Evolutionary conservation across 495 filamentous ascomycete genomes (phyloP), one percentile per base, ranked within the genome.

Genomic region (Aspergillus saccharolyticus): DNA sequence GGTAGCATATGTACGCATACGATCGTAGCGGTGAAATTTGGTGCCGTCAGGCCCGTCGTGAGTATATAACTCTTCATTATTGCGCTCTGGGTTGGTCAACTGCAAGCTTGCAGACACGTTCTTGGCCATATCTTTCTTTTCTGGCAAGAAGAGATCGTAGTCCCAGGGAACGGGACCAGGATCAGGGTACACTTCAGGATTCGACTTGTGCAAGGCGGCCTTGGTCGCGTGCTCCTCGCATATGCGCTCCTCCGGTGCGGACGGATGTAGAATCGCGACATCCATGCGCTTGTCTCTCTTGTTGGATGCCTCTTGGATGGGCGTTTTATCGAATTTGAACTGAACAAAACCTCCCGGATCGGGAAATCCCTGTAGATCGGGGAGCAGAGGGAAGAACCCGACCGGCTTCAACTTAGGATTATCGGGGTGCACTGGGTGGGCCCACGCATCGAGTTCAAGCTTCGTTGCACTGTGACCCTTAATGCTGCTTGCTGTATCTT

Each of bases 341-440:
- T 92, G 83, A 56, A 95, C 84, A 69, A 90, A 97, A 16, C 86
- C 85, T 54, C 90, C 90, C 22, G 84, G 85, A 67, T 96, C 89
- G n/a, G 91, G 87, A 66, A 92, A 86, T 9, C 89, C 88, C 17
- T 89, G 84, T n/a, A 92, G 81, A 62, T 97, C 94, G 1, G 94
- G 94, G 2, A 96, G 72, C 15, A 98, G 65, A 1, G 94, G 89
- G 64, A 85, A 92, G 57, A 84, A 83, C 47, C 91, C 90, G 28
- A 96, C 80, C 7, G 91, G 76, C 63, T 87, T 86, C 47, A 95
- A 65, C 61, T 85, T 83, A n/a, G 84, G 82, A 65, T 93, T 93
- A 19, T 83, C 83, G 0, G 94, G 95, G 64, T 98, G 92, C 56
- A 84, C 82, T 8, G 95, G 86, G 42, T 81, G 74, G 30, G 78